phyloP scores from a whole-genome alignment of 768 basidiomycete genomes.

The Pulveroboletus sp. region DNA sequence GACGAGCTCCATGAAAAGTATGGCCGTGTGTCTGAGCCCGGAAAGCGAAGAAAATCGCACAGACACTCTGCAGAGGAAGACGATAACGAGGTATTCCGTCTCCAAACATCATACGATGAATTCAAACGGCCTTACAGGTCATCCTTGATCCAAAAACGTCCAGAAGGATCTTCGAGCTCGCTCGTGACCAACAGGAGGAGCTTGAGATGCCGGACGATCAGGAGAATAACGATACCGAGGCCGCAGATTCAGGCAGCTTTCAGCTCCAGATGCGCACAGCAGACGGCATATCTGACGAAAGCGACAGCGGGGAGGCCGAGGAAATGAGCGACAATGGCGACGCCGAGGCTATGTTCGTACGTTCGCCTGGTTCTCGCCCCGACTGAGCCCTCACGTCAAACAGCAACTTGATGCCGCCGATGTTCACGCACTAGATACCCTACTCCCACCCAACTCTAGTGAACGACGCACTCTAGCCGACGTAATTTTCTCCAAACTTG shows the following conservation, averaged over 20 bases:
- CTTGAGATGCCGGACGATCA: constrained; percentile 61
- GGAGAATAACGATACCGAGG: constrained; percentile 36
- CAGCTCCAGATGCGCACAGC: constrained; percentile 25
- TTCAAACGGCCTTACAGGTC: constrained; percentile 37
- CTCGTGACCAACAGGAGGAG: constrained; percentile 90
- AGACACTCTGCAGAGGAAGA: constrained; percentile 45
- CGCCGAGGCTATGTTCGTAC: constrained; percentile 59
- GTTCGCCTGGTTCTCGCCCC: constrained; percentile 20
- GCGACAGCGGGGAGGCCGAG: constrained; percentile 35
- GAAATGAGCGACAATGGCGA: constrained; percentile 28
- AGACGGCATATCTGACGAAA: constrained; percentile 56
- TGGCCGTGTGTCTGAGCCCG: constrained; percentile 70
- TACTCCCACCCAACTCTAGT: constrained; percentile 69
- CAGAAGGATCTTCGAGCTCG: constrained; percentile 84
- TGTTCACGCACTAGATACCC: constrained; percentile 75
- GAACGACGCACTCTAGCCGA: constrained; percentile 89
- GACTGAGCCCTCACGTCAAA: constrained; percentile 3
- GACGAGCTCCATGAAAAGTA: constrained; percentile 77
- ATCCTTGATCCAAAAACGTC: constrained; percentile 80
- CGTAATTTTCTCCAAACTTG: constrained; percentile 92
- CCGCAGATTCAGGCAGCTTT: constrained; percentile 24
- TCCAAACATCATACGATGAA: background rate
- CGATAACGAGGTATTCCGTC: constrained; percentile 48
- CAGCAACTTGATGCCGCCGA: constrained; percentile 91
- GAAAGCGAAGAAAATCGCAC: constrained; percentile 64